Conservation (phyloP, 345 rosid species). For the rapeseed (Brassica napus) region DNA sequence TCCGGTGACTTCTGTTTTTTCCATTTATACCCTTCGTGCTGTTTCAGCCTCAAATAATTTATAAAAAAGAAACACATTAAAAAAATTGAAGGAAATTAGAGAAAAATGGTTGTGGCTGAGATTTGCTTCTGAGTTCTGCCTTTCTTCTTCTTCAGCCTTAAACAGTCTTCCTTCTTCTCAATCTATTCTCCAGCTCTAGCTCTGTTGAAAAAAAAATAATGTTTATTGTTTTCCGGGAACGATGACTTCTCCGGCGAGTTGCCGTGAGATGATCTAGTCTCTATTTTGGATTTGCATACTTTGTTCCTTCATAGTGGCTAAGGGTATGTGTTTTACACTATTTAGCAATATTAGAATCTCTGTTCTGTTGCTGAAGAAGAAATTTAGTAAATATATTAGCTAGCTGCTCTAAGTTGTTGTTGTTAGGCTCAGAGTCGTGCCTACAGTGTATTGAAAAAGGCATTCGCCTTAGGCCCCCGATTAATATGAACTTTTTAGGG, state of each 20-base stretch:
- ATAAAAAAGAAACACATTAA: background rate
- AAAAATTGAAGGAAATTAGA: constrained; percentile 10
- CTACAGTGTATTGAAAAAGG: too few species aligned
- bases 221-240: background rate
- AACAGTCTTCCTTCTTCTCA: constrained; percentile 23
- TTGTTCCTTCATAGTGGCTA: constrained; percentile 37
- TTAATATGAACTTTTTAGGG: too few species aligned
- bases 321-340: constrained; percentile 39
- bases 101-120: constrained; percentile 52
- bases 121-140: constrained; percentile 39
- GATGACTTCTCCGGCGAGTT: constrained; percentile 27
- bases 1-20: constrained; percentile 22
- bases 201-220: background rate
- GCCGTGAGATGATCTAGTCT: constrained; percentile 36
- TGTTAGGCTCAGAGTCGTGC: too few species aligned
- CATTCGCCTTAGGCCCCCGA: too few species aligned
- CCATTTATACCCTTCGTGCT: constrained; percentile 29
- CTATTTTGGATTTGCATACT: constrained; percentile 31
- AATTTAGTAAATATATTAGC: background rate
- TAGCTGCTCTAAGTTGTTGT: background rate
- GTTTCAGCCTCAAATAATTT: constrained; percentile 51
- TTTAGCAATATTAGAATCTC: constrained; percentile 17
- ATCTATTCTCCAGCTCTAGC: background rate
- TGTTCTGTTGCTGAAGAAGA: constrained; percentile 44
- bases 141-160: constrained; percentile 41